Conservation (phyloP, 768 basidiomycete species). For the Lyophyllum decastes region DNA sequence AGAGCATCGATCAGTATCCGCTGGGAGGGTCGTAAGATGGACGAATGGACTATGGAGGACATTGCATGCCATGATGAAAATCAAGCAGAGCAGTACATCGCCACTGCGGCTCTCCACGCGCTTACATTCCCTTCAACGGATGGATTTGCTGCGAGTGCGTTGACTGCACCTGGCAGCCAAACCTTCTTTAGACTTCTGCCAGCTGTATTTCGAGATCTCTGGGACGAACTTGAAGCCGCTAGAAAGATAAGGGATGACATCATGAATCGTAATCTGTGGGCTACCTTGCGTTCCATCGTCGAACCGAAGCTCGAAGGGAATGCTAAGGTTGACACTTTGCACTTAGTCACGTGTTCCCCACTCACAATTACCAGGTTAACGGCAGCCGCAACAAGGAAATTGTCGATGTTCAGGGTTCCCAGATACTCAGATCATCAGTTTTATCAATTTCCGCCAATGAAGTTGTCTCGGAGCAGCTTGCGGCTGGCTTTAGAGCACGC, state of each 20-base stretch:
- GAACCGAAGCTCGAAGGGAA: conserved; percentile 53
- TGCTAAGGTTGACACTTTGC: conserved; percentile 37
- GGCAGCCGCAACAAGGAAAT: conserved; percentile 23
- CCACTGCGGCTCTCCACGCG: conserved; percentile 82
- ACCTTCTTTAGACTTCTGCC: conserved; percentile 84
- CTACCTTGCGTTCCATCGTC: conserved; percentile 62
- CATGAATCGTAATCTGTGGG: conserved; percentile 73
- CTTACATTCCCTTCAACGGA: conserved; percentile 64
- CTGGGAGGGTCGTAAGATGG: conserved; percentile 63
- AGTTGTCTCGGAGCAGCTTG: conserved; percentile 49
- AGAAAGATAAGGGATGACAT: conserved; percentile 63
- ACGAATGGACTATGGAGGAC: conserved; percentile 82
- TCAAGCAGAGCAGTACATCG: conserved; percentile 90
- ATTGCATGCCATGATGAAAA: conserved; percentile 74
- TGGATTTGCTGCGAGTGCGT: conserved; percentile 61
- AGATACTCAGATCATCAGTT: background rate
- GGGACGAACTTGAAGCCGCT: conserved; percentile 81
- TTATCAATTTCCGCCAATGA: conserved; percentile 18
- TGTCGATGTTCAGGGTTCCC: conserved; percentile 12
- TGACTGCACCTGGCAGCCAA: conserved; percentile 44
- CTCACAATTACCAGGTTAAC: conserved; percentile 20
- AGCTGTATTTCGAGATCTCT: conserved; percentile 80
- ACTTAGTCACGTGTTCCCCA: background rate
- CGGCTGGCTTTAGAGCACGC: conserved; percentile 59
- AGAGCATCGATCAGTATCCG: conserved; percentile 72